Evolutionary conservation across 768 basidiomycete genomes (phyloP).

Genomic region (Postia placenta): DNA sequence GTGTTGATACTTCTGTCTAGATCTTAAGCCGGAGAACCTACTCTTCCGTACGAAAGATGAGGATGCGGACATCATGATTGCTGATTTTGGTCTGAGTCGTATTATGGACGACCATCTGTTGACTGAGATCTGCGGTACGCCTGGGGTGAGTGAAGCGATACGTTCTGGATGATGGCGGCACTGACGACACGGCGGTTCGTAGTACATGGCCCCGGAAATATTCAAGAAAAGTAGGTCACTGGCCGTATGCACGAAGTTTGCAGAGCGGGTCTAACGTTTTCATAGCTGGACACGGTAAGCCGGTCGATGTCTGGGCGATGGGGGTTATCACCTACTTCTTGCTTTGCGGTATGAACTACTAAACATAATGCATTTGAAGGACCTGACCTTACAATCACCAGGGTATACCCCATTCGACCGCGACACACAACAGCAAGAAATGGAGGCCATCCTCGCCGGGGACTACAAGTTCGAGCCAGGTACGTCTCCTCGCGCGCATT

Average conservation of each 20-base stretch:
- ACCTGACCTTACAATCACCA: constrained; percentile 18
- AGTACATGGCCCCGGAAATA: constrained; percentile 97
- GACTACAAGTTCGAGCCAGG: constrained; percentile 89
- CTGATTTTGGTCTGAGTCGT: constrained; percentile 91
- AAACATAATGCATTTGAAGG: background rate
- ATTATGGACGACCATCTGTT: constrained; percentile 85
- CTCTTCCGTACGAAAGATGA: constrained; percentile 87
- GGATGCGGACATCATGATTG: constrained; percentile 93
- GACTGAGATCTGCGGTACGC: constrained; percentile 95
- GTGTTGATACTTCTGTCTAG: too few relatives aligned
- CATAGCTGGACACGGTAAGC: constrained; percentile 85
- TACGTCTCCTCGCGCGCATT: constrained; percentile 11
- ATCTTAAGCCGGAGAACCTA: constrained; percentile 97
- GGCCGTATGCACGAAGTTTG: background rate
- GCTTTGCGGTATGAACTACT: constrained; percentile 46
- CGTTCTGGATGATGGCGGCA: too few relatives aligned
- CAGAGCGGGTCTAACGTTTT: background rate
- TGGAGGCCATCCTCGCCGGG: constrained; percentile 91
- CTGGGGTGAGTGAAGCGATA: constrained; percentile 55
- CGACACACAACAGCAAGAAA: constrained; percentile 81
- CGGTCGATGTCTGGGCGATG: constrained; percentile 96
- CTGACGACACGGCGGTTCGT: background rate
- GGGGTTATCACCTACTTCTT: constrained; percentile 98
- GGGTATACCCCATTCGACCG: constrained; percentile 98
- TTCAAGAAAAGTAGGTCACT: constrained; percentile 75